phyloP scores from a whole-genome alignment of 2,329 filamentous ascomycete species.

The Diplodia scrobiculata region DNA sequence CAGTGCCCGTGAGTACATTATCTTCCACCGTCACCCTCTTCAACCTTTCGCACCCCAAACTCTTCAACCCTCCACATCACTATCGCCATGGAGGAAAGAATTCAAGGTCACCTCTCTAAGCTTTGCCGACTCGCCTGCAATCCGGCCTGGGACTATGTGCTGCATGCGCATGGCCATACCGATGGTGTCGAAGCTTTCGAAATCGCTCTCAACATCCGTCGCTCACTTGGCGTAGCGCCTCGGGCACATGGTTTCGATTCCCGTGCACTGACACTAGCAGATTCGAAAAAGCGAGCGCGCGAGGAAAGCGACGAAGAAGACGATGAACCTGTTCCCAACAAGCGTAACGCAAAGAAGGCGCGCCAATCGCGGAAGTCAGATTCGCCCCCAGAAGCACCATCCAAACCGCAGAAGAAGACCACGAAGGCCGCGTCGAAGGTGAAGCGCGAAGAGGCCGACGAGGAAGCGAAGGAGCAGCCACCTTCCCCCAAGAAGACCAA shows the following conservation, averaged over 20 bases:
- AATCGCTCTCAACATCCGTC: not conserved
- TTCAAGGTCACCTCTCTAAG: not conserved
- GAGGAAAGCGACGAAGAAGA: constrained; percentile 33
- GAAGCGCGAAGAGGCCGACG: constrained; percentile 30
- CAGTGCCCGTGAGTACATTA: constrained; percentile 4
- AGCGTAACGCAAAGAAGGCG: constrained; percentile 38
- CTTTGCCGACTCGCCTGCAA: not conserved
- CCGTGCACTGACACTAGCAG: not conserved
- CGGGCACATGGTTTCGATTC: too few species aligned
- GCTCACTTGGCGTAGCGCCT: too few species aligned
- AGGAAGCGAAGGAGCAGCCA: constrained; percentile 14
- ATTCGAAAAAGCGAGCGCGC: constrained; percentile 25
- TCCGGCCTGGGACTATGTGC: not conserved
- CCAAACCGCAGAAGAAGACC: constrained; percentile 30
- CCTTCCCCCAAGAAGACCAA: constrained; percentile 27
- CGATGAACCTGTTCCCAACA: constrained; percentile 44
- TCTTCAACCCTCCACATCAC: not conserved
- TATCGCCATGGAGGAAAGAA: not conserved
- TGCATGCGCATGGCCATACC: not conserved
- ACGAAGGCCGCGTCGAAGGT: constrained; percentile 34
- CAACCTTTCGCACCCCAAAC: not conserved
- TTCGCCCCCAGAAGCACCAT: constrained; percentile 32
- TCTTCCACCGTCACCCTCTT: not conserved
- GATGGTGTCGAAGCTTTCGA: not conserved
- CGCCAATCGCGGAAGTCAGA: constrained; percentile 18